phyloP scores from a whole-genome alignment of 176 grass and related monocot genomes.

The Metroxylon sagu region DNA sequence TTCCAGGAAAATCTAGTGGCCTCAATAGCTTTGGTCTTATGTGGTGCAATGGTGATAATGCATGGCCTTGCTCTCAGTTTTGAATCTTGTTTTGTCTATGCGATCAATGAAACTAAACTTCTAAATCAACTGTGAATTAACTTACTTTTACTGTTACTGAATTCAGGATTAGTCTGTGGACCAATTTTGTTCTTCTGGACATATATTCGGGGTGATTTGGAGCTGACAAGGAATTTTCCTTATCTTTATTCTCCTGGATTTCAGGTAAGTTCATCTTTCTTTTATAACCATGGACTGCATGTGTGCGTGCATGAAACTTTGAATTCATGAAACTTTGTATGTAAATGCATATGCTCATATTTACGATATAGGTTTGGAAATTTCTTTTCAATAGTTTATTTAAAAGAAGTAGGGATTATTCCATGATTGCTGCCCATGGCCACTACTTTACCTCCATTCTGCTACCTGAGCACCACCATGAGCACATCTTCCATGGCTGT shows the following conservation, averaged over 20 bases:
- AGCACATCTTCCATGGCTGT: too few relatives aligned
- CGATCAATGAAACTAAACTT: not conserved
- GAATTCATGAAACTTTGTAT: not conserved
- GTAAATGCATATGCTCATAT: not conserved
- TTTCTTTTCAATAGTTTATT: too few relatives aligned
- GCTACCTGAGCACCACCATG: too few relatives aligned
- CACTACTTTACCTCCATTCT: too few relatives aligned
- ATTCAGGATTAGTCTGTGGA: slow-evolving; percentile 87
- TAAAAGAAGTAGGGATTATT: too few relatives aligned
- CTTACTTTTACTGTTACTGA: not conserved
- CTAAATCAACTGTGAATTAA: not conserved
- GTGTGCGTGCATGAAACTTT: not conserved
- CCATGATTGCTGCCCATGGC: too few relatives aligned
- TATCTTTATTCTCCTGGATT: slow-evolving; percentile 80
- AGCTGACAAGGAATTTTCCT: slow-evolving; percentile 62
- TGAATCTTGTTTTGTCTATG: not conserved
- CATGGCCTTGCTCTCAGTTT: not conserved
- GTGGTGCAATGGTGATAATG: slow-evolving; percentile 94
- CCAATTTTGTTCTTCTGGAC: slow-evolving; percentile 85
- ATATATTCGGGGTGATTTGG: slow-evolving; percentile 75
- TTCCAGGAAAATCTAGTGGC: slow-evolving; percentile 84
- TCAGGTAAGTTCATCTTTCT: slow-evolving; percentile 33
- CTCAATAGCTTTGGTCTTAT: slow-evolving; percentile 98
- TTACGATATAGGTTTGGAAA: too few relatives aligned
- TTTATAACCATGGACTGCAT: not conserved